Base-by-base conservation (phyloP, 768 basidiomycete genomes). In the Tubosaeta sp. region DNA sequence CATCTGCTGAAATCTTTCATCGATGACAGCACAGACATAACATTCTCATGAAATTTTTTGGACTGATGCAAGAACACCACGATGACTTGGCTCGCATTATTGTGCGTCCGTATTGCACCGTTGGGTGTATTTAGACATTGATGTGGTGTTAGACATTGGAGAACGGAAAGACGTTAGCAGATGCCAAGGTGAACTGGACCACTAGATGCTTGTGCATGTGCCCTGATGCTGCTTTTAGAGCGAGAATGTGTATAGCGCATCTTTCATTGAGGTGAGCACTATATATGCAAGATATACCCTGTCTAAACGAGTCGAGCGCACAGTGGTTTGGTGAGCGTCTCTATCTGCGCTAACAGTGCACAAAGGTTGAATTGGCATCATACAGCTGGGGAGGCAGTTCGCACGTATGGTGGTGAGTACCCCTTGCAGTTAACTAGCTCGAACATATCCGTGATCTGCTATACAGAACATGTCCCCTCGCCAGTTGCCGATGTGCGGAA, bases 71-170 rank as follows among this genome's bases (percentile, higher is more conserved):
- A 58, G 82, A 90, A 61, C 81, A 96, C 65, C 73, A 83, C 31
- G 92, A 96, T 31, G 96, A 99, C 66, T 74, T 99, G 32, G 82
- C 83, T 3, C 80, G 87, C 39, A 80, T 99, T 52, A 90, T 96
- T 58, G 91, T 90, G 46, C 64, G 86, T 73, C 19, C 7, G 30
- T 22, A 7, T 46, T 14, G 34, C 21, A 35, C 44, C 19, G 21
- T 35, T 24, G 30, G 44, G 16, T 40, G 29, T 46, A 30, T 25
- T 55, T 34, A 41, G 40, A 53, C 24, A 32, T 36, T 59, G 30
- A 61, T 53, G 3, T 41, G 45, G 40, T 43, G 34, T n/a, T 67
- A 92, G 90, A 94, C 92, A 6, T 71, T 94, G 53, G 96, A 99
- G 73, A 99, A 99, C 62, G 96, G 96, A 31, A 99, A 98, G 72